phyloP scores from a whole-genome alignment of 139 green algal species.

The Volvox africanus region DNA sequence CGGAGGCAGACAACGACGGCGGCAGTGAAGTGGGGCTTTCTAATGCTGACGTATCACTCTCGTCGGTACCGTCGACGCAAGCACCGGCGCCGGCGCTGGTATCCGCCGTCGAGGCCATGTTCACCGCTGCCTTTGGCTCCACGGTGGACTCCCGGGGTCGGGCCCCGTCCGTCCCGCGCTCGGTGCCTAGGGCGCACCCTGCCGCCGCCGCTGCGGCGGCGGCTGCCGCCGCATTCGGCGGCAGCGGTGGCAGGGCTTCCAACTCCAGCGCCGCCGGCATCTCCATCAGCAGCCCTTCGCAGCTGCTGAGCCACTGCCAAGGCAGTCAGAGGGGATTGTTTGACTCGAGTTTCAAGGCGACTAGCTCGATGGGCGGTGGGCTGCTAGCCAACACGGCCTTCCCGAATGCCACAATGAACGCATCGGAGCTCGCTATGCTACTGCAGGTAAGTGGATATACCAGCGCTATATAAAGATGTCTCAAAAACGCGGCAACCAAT shows the following conservation, averaged over 20 bases:
- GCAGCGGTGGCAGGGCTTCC: not conserved
- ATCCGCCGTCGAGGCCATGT: not conserved
- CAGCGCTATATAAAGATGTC: too few species aligned
- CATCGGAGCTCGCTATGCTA: slow-evolving; percentile 3
- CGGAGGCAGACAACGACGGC: not conserved
- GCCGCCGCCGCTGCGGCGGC: not conserved
- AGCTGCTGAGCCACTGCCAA: not conserved
- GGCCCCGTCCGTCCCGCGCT: not conserved
- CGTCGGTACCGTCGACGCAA: not conserved
- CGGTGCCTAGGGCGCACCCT: not conserved
- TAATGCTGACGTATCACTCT: not conserved
- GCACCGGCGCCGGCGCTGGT: not conserved
- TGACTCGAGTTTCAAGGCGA: not conserved
- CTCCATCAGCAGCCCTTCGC: not conserved
- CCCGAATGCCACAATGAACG: not conserved
- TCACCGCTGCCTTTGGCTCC: not conserved
- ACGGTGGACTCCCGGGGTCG: not conserved
- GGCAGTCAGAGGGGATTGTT: not conserved
- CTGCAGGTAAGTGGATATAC: slow-evolving; percentile 11
- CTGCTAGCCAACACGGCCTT: not conserved
- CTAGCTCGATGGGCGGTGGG: not conserved
- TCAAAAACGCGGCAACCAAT: too few species aligned
- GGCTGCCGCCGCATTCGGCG: not conserved
- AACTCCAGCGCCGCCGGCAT: not conserved
- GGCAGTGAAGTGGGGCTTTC: not conserved